Evolutionary conservation across 331 rosid genomes (phyloP).

Genomic region (Malus hybrid): DNA sequence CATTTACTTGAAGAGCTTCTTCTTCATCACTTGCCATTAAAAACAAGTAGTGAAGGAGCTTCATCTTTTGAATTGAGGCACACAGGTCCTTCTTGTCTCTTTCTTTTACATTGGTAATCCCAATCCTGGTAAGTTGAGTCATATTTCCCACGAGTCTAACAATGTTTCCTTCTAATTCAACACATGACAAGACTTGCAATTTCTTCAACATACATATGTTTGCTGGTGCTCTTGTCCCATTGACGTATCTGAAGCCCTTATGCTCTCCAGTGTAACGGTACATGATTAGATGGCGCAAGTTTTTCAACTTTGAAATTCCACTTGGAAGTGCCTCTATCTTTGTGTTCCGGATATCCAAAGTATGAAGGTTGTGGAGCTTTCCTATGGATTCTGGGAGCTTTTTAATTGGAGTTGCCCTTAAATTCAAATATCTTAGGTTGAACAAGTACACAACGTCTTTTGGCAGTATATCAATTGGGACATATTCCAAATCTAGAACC

Average conservation of each 20-base stretch:
- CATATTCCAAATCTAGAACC: background rate
- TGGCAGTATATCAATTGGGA: background rate
- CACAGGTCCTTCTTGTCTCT: slow-evolving; percentile 1
- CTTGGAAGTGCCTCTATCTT: background rate
- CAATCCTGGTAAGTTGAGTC: background rate
- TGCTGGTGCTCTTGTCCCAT: background rate
- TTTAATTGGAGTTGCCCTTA: background rate
- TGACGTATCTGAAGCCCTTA: background rate
- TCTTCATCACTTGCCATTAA: background rate
- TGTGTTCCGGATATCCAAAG: background rate
- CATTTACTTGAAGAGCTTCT: background rate
- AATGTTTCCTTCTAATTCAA: slow-evolving; percentile 1
- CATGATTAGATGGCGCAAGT: background rate
- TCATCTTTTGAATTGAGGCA: background rate
- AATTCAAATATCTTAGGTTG: slow-evolving; percentile 5
- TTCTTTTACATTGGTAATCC: background rate
- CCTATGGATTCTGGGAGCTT: slow-evolving; percentile 6
- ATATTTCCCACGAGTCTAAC: background rate
- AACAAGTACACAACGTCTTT: background rate
- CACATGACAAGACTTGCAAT: background rate
- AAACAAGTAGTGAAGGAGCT: background rate
- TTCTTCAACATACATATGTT: background rate
- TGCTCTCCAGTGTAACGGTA: background rate
- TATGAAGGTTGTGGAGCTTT: slow-evolving; percentile 6
- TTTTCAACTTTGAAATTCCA: background rate